Evolutionary conservation across 768 basidiomycete genomes (phyloP), one percentile per base, ranked within the genome.

Genomic region (Sarcomyxa edulis): DNA sequence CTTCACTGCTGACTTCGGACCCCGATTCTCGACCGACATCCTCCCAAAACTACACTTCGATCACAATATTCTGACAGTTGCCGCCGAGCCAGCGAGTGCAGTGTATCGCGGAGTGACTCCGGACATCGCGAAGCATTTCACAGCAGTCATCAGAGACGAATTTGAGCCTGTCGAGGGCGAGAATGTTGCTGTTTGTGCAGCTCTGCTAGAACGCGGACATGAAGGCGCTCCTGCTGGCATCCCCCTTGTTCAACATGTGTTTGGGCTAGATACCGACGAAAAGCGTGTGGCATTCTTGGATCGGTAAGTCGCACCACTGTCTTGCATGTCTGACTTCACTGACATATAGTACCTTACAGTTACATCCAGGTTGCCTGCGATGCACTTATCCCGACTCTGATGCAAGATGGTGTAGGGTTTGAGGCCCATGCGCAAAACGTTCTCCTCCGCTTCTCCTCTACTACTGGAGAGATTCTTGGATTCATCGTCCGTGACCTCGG

Each of bases 371-470:
- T 74, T n/a, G 67, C 72, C 4, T 70, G 74, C 35, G 60, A 65
- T 22, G 76, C 74, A 2, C 55, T 79, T 12, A 54, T 78, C 39
- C 76, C 77, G 8, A 64, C 74, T 4, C 52, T 76, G 26, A 54
- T 79, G 10, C 40, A 68, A 28, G 74, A 79, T 35, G 76, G 76
- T 4, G 70, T 77, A n/a, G 70, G 71, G 6, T 76, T 79, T 36
- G 77, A 79, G 55, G 77, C 74, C 7, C 77, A 79, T 50, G 73
- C 75, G 2, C 77, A 79, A 43, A 79, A 78, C 48, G 61, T 71
- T 12, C 65, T 76, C 6, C 62, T 65, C 25, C 71, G 75, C 15
- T 65, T 74, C 39, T 62, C 74, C 42, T 44, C 51, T 2, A 37
- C 51, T 9, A 69, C 71, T 2, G 64, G 67, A 22, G 61, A 62